These are phyloP conservation scores for Pseudozyma tsukubaensis DNA, from an alignment of 1,284 basidiomycete genomes.

Conservation along the genomic window DNA sequence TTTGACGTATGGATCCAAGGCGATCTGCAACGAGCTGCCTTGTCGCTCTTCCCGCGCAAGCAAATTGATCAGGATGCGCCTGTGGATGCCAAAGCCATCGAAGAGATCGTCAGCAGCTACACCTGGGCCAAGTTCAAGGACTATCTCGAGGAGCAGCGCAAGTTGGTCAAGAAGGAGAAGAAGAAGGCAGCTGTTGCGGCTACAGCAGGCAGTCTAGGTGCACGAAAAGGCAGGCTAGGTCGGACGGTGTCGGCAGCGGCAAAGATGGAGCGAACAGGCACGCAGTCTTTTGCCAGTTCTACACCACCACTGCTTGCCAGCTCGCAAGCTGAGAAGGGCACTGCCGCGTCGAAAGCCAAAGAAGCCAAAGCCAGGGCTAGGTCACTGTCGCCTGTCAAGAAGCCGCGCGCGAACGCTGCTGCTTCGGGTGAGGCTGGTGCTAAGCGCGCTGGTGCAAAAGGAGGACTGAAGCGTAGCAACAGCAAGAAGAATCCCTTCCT, in stretches of 20 bases:
- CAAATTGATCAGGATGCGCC: constrained; percentile 21
- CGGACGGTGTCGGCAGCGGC: constrained; percentile 38
- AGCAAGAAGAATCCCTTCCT: constrained; percentile 40
- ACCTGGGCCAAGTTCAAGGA: constrained; percentile 41
- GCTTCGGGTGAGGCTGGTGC: not conserved
- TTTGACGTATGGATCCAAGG: constrained; percentile 93
- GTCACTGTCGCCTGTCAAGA: constrained; percentile 40
- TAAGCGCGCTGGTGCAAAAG: constrained; percentile 1
- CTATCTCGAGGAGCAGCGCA: constrained; percentile 44
- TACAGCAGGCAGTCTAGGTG: constrained; percentile 6
- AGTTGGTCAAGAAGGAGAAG: constrained; percentile 40
- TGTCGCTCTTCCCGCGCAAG: constrained; percentile 52
- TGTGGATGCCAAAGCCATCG: constrained; percentile 20
- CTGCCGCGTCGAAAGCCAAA: constrained; percentile 10
- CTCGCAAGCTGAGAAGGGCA: constrained; percentile 15
- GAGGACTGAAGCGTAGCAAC: constrained; percentile 31
- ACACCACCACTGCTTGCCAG: constrained; percentile 5
- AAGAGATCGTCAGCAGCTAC: constrained; percentile 29
- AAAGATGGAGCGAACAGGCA: constrained; percentile 36
- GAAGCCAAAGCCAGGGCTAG: constrained; percentile 29
- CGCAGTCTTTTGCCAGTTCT: constrained; percentile 7
- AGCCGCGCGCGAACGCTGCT: constrained; percentile 14
- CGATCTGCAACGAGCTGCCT: constrained; percentile 77
- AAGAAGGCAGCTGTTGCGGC: constrained; percentile 25
- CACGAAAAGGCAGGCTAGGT: constrained; percentile 31